Base-by-base conservation (phyloP, 495 filamentous ascomycete genomes). In the Podospora anserina region DNA sequence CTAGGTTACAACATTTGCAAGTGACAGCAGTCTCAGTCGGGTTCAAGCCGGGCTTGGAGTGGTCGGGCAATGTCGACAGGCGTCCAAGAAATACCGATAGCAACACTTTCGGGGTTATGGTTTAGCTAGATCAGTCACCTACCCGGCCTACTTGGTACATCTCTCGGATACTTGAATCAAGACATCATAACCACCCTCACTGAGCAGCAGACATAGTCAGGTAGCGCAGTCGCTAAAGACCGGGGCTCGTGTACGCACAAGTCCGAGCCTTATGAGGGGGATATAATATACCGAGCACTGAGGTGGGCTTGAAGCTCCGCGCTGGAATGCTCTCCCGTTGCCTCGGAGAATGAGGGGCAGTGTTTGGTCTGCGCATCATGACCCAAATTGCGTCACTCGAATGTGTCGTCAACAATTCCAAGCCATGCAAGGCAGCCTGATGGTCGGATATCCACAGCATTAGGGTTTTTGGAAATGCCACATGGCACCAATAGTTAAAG, bases 401-500 rank as follows among this genome's bases (percentile, higher is more conserved):
- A 1, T 49, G 39, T 49, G 39, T 49, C 56, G 56, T 58, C 56
- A 58, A 16, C 56, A 9, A 20, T 58, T 49, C 39, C 39, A 49
- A 49, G 39, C 2, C 39, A 49, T 49, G 39, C 39, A 49, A 49
- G 39, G 39, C 39, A 18, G 15, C 39, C 39, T 13, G 15, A 49
- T 49, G 39, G 6, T 49, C 39, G 15, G 39, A 49, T 49, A 49
- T 20, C 56, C 56, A 20, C 59, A 30, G 16, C 59, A 30, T 49
- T 19, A 13, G 4, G 30, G 15, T 32, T 58, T 26, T 9, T 58
- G 55, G 19, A 26, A 32, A 39, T 63, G 61, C 61, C 61, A 63
- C 61, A 63, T 63, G 61, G 61, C 61, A 63, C 61, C 61, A 63
- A 19, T 63, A 2, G 18, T 26, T 39, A 11, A 49, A 2, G 18